These are phyloP conservation scores for Globisporangium echinulatum DNA, from an alignment of 352 stramenopile genomes.

Conservation along the genomic window DNA sequence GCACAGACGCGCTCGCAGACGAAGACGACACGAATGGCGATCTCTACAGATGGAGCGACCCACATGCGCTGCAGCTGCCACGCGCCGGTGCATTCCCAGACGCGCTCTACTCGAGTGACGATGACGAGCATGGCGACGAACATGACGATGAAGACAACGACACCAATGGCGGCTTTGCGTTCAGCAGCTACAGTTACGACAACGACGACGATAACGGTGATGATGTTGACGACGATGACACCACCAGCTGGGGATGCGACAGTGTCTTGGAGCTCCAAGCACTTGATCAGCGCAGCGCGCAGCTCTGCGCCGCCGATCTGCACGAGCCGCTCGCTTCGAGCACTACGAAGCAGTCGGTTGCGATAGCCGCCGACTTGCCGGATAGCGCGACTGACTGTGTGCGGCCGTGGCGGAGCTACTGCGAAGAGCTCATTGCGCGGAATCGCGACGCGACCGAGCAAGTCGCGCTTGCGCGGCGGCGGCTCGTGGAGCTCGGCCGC, in stretches of 20 bases:
- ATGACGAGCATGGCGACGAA: slow-evolving; percentile 4
- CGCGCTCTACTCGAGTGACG: background rate
- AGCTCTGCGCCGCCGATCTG: background rate
- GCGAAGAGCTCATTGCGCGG: slow-evolving; percentile 58
- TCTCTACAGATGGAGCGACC: background rate
- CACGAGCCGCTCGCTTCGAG: background rate
- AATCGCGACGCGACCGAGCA: slow-evolving; percentile 79
- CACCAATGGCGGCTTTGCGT: slow-evolving; percentile 1
- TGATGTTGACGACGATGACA: background rate
- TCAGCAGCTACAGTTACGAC: background rate
- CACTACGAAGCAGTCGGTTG: background rate
- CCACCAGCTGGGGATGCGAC: slow-evolving; percentile 21
- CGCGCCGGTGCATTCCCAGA: background rate
- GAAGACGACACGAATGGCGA: background rate
- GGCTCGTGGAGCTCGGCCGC: slow-evolving; percentile 64
- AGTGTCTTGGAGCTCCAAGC: slow-evolving; percentile 22
- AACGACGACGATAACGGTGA: slow-evolving; percentile 3
- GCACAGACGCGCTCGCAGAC: background rate
- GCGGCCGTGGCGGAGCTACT: slow-evolving; percentile 67
- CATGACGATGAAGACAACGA: slow-evolving; percentile 3
- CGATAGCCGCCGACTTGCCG: background rate
- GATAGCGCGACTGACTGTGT: background rate
- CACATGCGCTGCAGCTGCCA: too few relatives aligned
- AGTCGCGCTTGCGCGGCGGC: slow-evolving; percentile 44
- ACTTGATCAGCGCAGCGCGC: background rate